phyloP scores from a whole-genome alignment of 1,284 basidiomycete species.

The Jaminaea rosea region DNA sequence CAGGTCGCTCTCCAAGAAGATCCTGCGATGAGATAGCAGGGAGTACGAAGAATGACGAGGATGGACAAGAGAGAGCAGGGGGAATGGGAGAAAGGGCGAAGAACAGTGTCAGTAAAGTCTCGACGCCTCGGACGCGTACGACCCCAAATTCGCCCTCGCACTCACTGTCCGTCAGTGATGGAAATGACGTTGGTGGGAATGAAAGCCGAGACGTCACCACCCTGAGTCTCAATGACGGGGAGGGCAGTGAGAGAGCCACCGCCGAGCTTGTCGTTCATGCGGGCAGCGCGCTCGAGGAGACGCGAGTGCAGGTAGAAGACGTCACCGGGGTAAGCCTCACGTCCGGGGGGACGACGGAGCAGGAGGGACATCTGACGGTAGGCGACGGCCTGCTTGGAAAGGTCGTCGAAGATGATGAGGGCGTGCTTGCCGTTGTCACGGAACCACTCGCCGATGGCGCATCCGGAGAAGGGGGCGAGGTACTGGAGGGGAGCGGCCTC shows the following conservation, averaged over 20 bases:
- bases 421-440: conserved; percentile 96
- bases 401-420: conserved; percentile 97
- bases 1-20: conserved; percentile 52
- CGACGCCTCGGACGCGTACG: too few species aligned
- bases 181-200: conserved; percentile 49
- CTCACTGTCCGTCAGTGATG: conserved; percentile 46
- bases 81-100: too few species aligned
- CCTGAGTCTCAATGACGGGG: conserved; percentile 99
- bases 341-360: conserved; percentile 98
- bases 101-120: too few species aligned
- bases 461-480: conserved; percentile 98
- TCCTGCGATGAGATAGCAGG: too few species aligned
- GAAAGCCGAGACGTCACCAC: conserved; percentile 93
- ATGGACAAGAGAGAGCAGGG: too few species aligned
- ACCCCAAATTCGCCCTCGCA: too few species aligned
- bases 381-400: conserved; percentile 99
- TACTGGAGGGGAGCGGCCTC: conserved; percentile 98
- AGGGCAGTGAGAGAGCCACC: conserved; percentile 96
- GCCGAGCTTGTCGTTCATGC: conserved; percentile 97
- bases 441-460: conserved; percentile 99
- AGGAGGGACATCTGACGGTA: conserved; percentile 99
- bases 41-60: too few species aligned
- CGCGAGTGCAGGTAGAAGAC: conserved; percentile 99
- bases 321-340: conserved; percentile 99
- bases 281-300: conserved; percentile 98